A percentile compares a stretch with the other conserved stretches of the same genome.
These are phyloP conservation scores for Phaffia australis DNA, from an alignment of 768 basidiomycete genomes.

Conservation along the genomic window DNA sequence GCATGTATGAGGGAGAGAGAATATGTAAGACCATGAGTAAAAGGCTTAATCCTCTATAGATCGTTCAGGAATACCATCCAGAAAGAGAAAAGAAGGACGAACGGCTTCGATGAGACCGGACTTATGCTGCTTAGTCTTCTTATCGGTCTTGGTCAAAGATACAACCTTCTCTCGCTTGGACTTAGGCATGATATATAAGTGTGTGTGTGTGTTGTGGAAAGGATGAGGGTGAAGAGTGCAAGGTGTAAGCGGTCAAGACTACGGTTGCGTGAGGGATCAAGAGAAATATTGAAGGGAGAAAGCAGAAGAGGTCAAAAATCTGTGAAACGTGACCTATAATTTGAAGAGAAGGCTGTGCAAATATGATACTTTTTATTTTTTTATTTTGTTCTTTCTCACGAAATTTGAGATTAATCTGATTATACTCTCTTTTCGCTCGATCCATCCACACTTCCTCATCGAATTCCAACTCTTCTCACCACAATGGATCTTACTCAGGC, in stretches of 20 bases:
- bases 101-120: constrained; percentile 68
- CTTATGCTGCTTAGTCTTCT: constrained; percentile 90
- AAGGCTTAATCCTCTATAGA: not conserved
- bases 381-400: not conserved
- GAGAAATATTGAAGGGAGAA: too few species aligned
- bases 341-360: not conserved
- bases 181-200: constrained; percentile 24
- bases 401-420: too few species aligned
- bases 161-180: constrained; percentile 46
- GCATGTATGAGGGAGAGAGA: not conserved
- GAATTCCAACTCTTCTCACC: not conserved
- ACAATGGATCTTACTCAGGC: constrained; percentile 37
- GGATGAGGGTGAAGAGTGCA: not conserved
- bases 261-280: too few species aligned
- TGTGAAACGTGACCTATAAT: too few species aligned
- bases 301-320: too few species aligned
- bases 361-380: not conserved
- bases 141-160: constrained; percentile 83
- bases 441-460: not conserved
- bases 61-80: not conserved
- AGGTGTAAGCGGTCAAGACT: not conserved
- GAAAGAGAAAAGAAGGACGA: constrained; percentile 29
- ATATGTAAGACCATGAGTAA: too few species aligned
- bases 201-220: not conserved
- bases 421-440: not conserved